Evolutionary conservation across 2,329 filamentous ascomycete species (phyloP), one percentile per base, ranked within the genome.

Genomic region (Calonectria multiphialidica): DNA sequence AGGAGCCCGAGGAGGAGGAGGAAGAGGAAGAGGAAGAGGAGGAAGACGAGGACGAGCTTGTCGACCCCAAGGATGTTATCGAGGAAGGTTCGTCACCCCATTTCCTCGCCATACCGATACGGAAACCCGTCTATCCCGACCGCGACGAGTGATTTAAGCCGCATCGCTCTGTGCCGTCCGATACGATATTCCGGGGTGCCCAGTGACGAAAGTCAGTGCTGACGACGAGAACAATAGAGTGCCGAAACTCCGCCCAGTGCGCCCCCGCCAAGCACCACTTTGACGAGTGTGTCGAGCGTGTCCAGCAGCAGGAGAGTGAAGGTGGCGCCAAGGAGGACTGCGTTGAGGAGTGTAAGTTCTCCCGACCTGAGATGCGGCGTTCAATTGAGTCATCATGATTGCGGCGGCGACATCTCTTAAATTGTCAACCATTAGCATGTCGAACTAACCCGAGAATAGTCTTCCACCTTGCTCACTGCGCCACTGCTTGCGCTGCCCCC

Each of bases 381-480:
- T 30, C 21, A 42, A 59, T 25, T 25, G 47, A 66, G 64, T 59
- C 61, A 67, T 68, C 66, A 70, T 72, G 70, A 70, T 67, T 33
- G 42, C 40, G 23, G 40, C 28, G 57, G 25, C n/a, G 33, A 55
- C 28, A 59, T 61, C 61, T n/a, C 47, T 47, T 59, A 47, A n/a
- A 63, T 30, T 33, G 15, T n/a, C 49, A 21, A 40, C 55, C 30
- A 33, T 28, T 30, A 28, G 25, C 62, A 50, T 62, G 55, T 42
- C 49, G 68, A 16, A 12, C 77, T 80, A 72, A 80, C 70, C 37
- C 65, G 10, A 45, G 3, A 30, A 65, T 37, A 98, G 96, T 98
- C 90, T 99, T 99, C 94, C 96, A 99, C 88, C 94, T 99, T 81
- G 93, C 94, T 81, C 97, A 98, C 90, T 99, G 97, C 89, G 95